Conservation (phyloP, 148 eudicot genomes). For the Chenopodium berlandieri region DNA sequence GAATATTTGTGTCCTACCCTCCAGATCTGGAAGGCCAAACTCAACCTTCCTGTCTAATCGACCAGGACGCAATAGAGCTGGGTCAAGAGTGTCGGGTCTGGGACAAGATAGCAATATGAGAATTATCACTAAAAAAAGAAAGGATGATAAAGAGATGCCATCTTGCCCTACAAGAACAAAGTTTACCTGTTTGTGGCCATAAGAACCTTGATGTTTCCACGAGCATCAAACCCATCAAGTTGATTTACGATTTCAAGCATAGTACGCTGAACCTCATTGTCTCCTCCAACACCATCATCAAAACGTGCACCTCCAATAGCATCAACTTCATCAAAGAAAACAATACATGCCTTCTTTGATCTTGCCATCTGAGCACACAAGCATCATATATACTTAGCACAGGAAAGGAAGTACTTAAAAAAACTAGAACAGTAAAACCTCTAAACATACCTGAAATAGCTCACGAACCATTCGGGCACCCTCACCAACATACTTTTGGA, state of each 20-base stretch:
- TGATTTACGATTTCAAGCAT: conserved; percentile 99
- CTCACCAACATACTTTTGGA: conserved; percentile 98
- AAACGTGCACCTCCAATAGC: conserved; percentile 95
- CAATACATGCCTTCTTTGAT: conserved; percentile 92
- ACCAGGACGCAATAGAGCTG: conserved; percentile 90
- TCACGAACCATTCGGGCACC: conserved; percentile 99
- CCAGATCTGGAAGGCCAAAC: conserved; percentile 91
- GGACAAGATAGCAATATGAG: conserved; percentile 3
- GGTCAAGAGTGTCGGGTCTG: conserved; percentile 91
- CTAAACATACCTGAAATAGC: conserved; percentile 66
- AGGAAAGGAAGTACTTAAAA: background rate
- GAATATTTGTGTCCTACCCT: conserved; percentile 84
- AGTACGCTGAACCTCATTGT: conserved; percentile 92
- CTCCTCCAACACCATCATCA: conserved; percentile 91
- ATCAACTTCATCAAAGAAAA: conserved; percentile 91
- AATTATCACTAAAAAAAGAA: background rate
- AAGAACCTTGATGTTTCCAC: conserved; percentile 91
- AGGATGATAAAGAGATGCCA: background rate
- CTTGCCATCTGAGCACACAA: conserved; percentile 70
- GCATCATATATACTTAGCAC: background rate
- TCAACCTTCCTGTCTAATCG: conserved; percentile 86
- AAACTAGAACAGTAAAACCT: background rate
- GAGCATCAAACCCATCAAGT: conserved; percentile 96
- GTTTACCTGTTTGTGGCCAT: conserved; percentile 92
- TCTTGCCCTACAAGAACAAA: background rate